These are phyloP conservation scores for Vitis hybrid DNA, from an alignment of 177 flowering plant genomes.

Conservation along the genomic window DNA sequence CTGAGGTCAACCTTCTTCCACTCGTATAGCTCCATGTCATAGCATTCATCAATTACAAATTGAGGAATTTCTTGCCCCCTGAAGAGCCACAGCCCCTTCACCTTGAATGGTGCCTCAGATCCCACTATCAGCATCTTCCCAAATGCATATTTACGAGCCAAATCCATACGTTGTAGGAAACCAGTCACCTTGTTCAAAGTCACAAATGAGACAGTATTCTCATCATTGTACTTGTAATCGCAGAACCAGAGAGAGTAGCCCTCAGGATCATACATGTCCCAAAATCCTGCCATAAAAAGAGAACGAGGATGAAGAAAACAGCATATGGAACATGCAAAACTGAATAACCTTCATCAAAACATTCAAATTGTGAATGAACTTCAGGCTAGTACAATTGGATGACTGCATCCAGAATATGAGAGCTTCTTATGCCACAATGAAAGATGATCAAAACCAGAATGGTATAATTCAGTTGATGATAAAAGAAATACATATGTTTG, in stretches of 20 bases:
- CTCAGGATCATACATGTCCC: slow-evolving; percentile 98
- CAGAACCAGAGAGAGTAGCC: slow-evolving; percentile 98
- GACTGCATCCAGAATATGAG: too few species aligned
- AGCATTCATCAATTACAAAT: slow-evolving; percentile 70
- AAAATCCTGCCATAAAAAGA: slow-evolving; percentile 62
- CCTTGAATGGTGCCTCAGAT: slow-evolving; percentile 64
- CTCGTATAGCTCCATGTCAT: slow-evolving; percentile 82
- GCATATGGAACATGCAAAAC: too few species aligned
- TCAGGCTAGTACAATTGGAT: too few species aligned
- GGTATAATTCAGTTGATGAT: too few species aligned
- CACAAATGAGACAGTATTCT: slow-evolving; percentile 85
- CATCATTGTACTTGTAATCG: slow-evolving; percentile 90
- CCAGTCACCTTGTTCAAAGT: slow-evolving; percentile 90
- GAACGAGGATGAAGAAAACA: not conserved
- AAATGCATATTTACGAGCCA: slow-evolving; percentile 84
- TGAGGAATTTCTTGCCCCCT: slow-evolving; percentile 71
- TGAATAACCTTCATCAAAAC: too few species aligned
- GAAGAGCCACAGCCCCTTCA: slow-evolving; percentile 88
- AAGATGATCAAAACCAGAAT: too few species aligned
- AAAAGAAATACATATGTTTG: too few species aligned
- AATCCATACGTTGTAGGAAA: slow-evolving; percentile 86
- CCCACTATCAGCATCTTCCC: slow-evolving; percentile 82
- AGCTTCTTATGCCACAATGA: too few species aligned
- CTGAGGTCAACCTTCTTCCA: slow-evolving; percentile 84
- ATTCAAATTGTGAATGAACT: too few species aligned